Conservation (phyloP, 2,329 filamentous ascomycete genomes). For the Parascedosporium putredinis region DNA sequence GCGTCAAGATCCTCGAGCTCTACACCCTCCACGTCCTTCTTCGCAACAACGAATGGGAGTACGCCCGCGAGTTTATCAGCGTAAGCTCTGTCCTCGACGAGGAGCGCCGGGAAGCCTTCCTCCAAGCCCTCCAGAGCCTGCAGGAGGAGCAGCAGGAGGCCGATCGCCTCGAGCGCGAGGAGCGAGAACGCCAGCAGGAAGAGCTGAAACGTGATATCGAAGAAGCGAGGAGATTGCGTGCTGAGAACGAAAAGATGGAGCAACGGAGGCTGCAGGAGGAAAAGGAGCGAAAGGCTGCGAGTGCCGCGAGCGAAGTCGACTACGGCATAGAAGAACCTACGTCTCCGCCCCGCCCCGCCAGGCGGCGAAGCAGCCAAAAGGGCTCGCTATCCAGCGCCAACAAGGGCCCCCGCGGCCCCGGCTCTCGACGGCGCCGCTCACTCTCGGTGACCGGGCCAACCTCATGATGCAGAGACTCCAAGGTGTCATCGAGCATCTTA, state of each 20-base stretch:
- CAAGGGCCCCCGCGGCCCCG: conserved; percentile 19
- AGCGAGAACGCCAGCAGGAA: conserved; percentile 44
- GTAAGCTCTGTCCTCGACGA: conserved; percentile 83
- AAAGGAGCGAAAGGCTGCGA: conserved; percentile 27
- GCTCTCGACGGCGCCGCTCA: no score
- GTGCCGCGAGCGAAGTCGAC: conserved; percentile 49
- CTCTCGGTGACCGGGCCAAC: conserved; percentile 36
- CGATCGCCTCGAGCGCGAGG: conserved; percentile 55
- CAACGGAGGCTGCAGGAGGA: conserved; percentile 43
- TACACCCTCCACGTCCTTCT: conserved; percentile 94
- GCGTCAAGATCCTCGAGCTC: conserved; percentile 86
- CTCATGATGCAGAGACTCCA: conserved; percentile 43
- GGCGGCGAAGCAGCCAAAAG: conserved; percentile 14
- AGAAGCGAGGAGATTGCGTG: conserved; percentile 41
- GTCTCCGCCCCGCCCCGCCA: conserved; percentile 18
- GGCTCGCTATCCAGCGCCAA: conserved; percentile 19
- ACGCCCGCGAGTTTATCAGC: conserved; percentile 81
- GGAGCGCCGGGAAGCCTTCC: conserved; percentile 78
- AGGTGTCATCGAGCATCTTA: conserved; percentile 39
- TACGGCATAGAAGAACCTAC: conserved; percentile 55
- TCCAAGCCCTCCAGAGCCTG: conserved; percentile 73
- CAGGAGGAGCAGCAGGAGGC: conserved; percentile 73
- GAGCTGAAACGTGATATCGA: conserved; percentile 45
- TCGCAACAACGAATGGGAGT: conserved; percentile 91
- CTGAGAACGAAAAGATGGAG: conserved; percentile 50